phyloP scores from a whole-genome alignment of 2,329 filamentous ascomycete species.

The Xylariaceae sp. region DNA sequence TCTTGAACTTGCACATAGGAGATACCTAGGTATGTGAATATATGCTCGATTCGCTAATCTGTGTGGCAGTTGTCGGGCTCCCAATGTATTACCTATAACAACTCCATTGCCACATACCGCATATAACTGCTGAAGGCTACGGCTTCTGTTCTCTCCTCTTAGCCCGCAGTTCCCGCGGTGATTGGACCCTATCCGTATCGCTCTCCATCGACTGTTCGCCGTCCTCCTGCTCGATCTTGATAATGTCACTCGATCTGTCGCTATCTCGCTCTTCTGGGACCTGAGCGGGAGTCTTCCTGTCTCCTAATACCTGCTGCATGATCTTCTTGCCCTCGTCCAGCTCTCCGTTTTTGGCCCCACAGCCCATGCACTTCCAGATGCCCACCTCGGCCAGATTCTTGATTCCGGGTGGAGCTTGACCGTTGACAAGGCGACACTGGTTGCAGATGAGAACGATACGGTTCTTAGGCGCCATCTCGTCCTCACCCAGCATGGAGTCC shows the following conservation, averaged over 20 bases:
- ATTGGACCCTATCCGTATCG: constrained; percentile 9
- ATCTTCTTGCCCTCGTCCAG: constrained; percentile 73
- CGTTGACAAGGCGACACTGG: constrained; percentile 84
- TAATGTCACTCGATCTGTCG: constrained; percentile 20
- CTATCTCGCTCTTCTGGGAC: constrained; percentile 15
- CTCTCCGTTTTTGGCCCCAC: constrained; percentile 75
- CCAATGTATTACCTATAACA: too few species aligned
- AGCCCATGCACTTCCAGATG: constrained; percentile 84
- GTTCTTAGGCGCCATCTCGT: constrained; percentile 89
- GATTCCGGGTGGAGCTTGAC: constrained; percentile 86
- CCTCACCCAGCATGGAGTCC: constrained; percentile 88
- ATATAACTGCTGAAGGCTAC: too few species aligned
- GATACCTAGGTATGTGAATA: too few species aligned
- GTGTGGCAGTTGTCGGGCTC: too few species aligned
- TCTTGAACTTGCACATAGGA: too few species aligned
- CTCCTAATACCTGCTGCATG: constrained; percentile 57
- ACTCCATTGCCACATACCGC: too few species aligned
- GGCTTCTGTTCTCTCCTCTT: constrained; percentile 18
- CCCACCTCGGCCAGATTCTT: constrained; percentile 75
- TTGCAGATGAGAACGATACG: constrained; percentile 82
- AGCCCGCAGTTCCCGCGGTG: constrained; percentile 9
- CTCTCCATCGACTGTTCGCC: constrained; percentile 13
- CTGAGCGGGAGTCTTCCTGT: constrained; percentile 15
- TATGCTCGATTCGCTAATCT: too few species aligned
- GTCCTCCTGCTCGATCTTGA: constrained; percentile 20